Conservation (phyloP, 2,329 filamentous ascomycete genomes). For the Clonostachys chloroleuca region DNA sequence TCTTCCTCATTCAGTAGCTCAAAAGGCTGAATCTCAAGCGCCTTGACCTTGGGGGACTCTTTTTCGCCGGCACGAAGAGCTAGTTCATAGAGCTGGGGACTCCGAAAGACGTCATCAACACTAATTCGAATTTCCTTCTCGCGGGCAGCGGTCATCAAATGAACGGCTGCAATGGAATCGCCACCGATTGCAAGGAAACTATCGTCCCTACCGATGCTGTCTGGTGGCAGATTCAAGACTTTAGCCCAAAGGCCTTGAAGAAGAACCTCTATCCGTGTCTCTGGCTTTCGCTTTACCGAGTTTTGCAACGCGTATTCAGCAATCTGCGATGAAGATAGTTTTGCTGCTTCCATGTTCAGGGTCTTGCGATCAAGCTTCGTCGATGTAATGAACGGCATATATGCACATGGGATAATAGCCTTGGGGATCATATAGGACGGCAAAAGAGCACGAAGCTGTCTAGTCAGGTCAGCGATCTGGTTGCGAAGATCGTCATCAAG, state of each 20-base stretch:
- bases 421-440: slow-evolving; percentile 8
- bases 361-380: slow-evolving; percentile 26
- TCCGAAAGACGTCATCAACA: slow-evolving; percentile 7
- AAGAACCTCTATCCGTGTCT: slow-evolving; percentile 13
- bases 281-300: slow-evolving; percentile 7
- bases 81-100: not conserved
- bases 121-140: slow-evolving; percentile 3
- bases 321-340: slow-evolving; percentile 4
- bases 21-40: not conserved
- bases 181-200: slow-evolving; percentile 7
- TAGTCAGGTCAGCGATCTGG: slow-evolving; percentile 7
- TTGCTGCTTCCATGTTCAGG: slow-evolving; percentile 1
- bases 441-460: slow-evolving; percentile 3
- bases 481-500: slow-evolving; percentile 3
- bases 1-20: not conserved
- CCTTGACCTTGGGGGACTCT: not conserved
- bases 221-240: not conserved
- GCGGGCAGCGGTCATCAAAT: slow-evolving; percentile 3
- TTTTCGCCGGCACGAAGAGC: not conserved
- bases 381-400: slow-evolving; percentile 33
- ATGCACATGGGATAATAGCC: slow-evolving; percentile 3
- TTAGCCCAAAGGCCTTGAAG: slow-evolving; percentile 24
- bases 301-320: slow-evolving; percentile 14
- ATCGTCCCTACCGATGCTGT: slow-evolving; percentile 3
- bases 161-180: slow-evolving; percentile 8